phyloP scores from a whole-genome alignment of 2,329 filamentous ascomycete genomes.

The Trichoderma gracile region DNA sequence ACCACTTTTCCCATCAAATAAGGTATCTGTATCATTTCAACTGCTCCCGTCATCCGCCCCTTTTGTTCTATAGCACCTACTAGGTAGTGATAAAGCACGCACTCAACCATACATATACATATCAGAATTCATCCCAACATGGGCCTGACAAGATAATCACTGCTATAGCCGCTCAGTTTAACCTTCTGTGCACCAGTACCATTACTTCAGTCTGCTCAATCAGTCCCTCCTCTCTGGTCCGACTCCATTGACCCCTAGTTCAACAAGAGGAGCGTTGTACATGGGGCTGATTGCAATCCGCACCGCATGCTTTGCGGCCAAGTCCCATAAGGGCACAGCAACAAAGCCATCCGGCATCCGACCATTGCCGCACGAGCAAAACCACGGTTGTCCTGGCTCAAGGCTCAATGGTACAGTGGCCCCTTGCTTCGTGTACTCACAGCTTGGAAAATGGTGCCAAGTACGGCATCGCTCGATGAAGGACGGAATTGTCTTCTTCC shows the following conservation, averaged over 20 bases:
- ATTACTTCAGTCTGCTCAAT: too few species aligned
- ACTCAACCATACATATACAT: too few species aligned
- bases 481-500: conserved; percentile 48
- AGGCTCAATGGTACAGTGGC: conserved; percentile 44
- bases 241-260: conserved; percentile 41
- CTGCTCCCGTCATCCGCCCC: too few species aligned
- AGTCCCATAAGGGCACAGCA: conserved; percentile 47
- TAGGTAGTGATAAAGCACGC: too few species aligned
- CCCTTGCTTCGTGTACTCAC: conserved; percentile 45
- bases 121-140: too few species aligned
- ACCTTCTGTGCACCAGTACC: too few species aligned
- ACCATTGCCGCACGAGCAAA: conserved; percentile 51
- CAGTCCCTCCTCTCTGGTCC: neutral
- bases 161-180: too few species aligned
- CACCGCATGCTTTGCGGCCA: conserved; percentile 47
- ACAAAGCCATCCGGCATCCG: conserved; percentile 44
- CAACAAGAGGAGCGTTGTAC: conserved; percentile 49
- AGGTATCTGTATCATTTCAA: too few species aligned
- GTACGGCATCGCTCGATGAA: conserved; percentile 52
- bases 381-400: conserved; percentile 39
- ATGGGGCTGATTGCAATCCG: conserved; percentile 59
- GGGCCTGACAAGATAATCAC: too few species aligned
- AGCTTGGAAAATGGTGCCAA: conserved; percentile 45
- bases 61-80: too few species aligned
- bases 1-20: too few species aligned